Evolutionary conservation across 768 basidiomycete species (phyloP).

Genomic region (Russula sp.): DNA sequence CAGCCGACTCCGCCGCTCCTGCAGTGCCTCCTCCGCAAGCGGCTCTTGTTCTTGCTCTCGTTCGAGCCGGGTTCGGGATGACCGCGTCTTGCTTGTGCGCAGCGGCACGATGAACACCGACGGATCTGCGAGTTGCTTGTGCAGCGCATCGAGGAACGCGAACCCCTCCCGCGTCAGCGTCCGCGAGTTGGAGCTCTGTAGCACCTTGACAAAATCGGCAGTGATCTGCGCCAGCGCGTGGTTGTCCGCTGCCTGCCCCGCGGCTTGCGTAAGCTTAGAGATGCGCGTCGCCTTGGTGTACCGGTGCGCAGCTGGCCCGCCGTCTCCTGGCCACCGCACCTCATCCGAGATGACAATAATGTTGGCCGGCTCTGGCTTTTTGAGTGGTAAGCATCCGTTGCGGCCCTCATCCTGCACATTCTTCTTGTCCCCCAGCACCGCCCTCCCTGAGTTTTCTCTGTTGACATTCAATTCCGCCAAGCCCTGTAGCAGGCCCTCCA

Average conservation of each 20-base stretch:
- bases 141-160: slow-evolving; percentile 57
- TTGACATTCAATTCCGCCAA: slow-evolving; percentile 13
- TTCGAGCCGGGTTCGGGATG: slow-evolving; percentile 29
- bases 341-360: slow-evolving; percentile 44
- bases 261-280: slow-evolving; percentile 37
- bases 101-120: slow-evolving; percentile 50
- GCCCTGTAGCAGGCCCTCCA: slow-evolving; percentile 8
- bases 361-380: slow-evolving; percentile 24
- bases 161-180: slow-evolving; percentile 66
- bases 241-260: slow-evolving; percentile 47
- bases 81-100: slow-evolving; percentile 33
- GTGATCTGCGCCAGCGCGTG: slow-evolving; percentile 45
- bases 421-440: slow-evolving; percentile 20
- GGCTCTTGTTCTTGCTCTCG: slow-evolving; percentile 26
- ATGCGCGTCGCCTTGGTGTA: slow-evolving; percentile 50
- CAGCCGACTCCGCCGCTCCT: slow-evolving; percentile 45
- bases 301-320: slow-evolving; percentile 29
- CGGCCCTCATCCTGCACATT: slow-evolving; percentile 10
- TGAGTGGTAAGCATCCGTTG: background rate
- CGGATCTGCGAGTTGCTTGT: slow-evolving; percentile 65
- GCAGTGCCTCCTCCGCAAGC: slow-evolving; percentile 25
- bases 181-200: slow-evolving; percentile 59
- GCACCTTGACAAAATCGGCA: slow-evolving; percentile 50
- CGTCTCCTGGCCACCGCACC: slow-evolving; percentile 24
- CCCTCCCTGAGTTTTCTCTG: slow-evolving; percentile 31